Conservation (phyloP, 495 filamentous ascomycete species). For the Penicillium canescens region DNA sequence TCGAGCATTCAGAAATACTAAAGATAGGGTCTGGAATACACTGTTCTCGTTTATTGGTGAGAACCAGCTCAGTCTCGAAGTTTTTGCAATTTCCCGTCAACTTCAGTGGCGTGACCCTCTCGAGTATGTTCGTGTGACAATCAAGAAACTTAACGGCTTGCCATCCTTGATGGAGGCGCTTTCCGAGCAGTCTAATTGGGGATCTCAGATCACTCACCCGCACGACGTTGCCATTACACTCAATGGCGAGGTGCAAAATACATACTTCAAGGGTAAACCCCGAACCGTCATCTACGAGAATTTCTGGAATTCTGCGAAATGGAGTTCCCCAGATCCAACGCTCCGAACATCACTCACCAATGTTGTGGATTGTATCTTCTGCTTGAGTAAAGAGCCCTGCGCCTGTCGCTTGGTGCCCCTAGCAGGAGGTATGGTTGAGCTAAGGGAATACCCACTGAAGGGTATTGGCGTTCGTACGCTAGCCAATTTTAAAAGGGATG, state of each 20-base stretch:
- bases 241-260: background rate
- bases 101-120: background rate
- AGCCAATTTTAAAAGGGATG: conserved; percentile 18
- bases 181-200: background rate
- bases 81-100: conserved; percentile 20
- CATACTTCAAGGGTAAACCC: background rate
- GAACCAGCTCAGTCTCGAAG: conserved; percentile 29
- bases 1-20: conserved; percentile 3
- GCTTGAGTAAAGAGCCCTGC: conserved; percentile 12
- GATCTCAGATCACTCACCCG: conserved; percentile 3
- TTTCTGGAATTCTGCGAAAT: background rate
- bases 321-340: background rate
- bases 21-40: conserved; percentile 15
- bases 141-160: background rate
- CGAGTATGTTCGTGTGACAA: background rate
- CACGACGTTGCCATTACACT: conserved; percentile 2
- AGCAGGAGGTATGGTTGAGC: conserved; percentile 30
- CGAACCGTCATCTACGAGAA: background rate
- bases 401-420: conserved; percentile 14
- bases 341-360: background rate
- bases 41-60: conserved; percentile 16
- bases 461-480: conserved; percentile 39
- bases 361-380: conserved; percentile 1
- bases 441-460: conserved; percentile 27
- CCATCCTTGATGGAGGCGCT: background rate